A percentile compares a stretch with the other conserved stretches of the same genome.
Conservation (phyloP, 1,139 yeast genomes). For the Taphrina wiesneri region DNA sequence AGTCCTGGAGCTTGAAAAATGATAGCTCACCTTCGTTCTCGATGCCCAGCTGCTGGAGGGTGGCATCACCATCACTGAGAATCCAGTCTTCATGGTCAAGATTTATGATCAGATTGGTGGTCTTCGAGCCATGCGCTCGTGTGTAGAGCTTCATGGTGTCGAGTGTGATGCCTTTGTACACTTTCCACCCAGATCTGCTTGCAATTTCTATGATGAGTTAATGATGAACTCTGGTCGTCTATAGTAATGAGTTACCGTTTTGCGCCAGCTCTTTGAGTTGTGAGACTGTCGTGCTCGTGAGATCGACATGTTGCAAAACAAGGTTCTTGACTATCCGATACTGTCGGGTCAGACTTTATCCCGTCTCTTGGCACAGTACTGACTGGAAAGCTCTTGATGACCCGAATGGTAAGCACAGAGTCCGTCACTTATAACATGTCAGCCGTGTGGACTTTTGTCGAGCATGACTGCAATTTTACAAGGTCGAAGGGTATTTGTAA, state of each 20-base stretch:
- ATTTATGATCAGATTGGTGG: conserved; percentile 87
- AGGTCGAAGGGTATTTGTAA: conserved; percentile 10
- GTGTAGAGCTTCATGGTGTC: conserved; percentile 71
- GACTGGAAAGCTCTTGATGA: conserved; percentile 79
- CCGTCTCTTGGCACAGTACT: background rate
- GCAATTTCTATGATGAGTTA: conserved; percentile 40
- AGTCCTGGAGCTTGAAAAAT: conserved; percentile 66
- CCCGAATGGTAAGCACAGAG: conserved; percentile 79
- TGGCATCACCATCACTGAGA: conserved; percentile 51
- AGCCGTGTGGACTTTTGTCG: background rate
- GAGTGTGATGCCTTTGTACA: conserved; percentile 13
- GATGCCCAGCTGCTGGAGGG: conserved; percentile 45
- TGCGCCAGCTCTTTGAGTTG: conserved; percentile 54
- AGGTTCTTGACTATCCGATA: conserved; percentile 86
- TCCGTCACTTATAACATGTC: conserved; percentile 48
- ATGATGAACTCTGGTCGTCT: conserved; percentile 51
- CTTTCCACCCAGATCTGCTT: conserved; percentile 23
- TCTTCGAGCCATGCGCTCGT: conserved; percentile 82
- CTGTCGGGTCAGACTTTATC: background rate
- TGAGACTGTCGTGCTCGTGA: conserved; percentile 66
- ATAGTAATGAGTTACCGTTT: conserved; percentile 43
- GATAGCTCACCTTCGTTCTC: conserved; percentile 90
- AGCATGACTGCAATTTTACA: background rate
- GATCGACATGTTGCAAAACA: conserved; percentile 69
- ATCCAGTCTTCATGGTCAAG: conserved; percentile 79